These are phyloP conservation scores for Dioszegia crocea DNA, from an alignment of 768 basidiomycete species.

Conservation along the genomic window DNA sequence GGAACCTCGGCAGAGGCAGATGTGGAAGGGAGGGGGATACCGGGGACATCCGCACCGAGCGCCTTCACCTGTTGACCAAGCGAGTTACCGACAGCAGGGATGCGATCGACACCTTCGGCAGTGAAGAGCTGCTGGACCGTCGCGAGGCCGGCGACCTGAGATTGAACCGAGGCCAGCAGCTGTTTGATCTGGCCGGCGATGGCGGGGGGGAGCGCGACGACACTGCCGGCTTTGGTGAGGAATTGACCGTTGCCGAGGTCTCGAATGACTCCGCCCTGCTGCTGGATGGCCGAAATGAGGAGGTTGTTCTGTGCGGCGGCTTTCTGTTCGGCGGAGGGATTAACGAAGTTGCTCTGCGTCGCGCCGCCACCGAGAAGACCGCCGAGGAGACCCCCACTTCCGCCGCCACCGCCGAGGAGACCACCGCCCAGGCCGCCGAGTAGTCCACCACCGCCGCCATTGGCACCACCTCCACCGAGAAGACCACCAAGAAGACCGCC, in stretches of 20 bases:
- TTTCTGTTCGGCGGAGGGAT: background rate
- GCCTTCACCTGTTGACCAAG: conserved; percentile 3
- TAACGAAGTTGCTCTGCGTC: background rate
- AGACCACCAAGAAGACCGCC: conserved; percentile 17
- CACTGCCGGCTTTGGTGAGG: conserved; percentile 9
- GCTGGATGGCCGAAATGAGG: conserved; percentile 1
- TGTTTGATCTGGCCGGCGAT: background rate
- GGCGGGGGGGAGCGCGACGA: background rate
- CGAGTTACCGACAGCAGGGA: background rate
- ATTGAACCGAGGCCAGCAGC: conserved; percentile 7
- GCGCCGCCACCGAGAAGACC: conserved; percentile 3
- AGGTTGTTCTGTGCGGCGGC: background rate
- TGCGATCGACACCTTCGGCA: conserved; percentile 6
- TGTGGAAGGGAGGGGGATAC: background rate
- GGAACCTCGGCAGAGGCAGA: background rate
- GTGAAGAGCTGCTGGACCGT: conserved; percentile 8
- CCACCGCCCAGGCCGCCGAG: conserved; percentile 11
- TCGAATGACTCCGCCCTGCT: conserved; percentile 9
- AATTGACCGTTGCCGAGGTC: conserved; percentile 11
- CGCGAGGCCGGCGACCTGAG: conserved; percentile 5
- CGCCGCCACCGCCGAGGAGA: conserved; percentile 7
- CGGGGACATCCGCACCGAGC: background rate
- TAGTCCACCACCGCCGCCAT: conserved; percentile 1
- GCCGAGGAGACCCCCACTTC: background rate
- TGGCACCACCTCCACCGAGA: conserved; percentile 2